Evolutionary conservation across 2,329 filamentous ascomycete species (phyloP), one percentile per base, ranked within the genome.

Genomic region (Grosmannia clavigera): DNA sequence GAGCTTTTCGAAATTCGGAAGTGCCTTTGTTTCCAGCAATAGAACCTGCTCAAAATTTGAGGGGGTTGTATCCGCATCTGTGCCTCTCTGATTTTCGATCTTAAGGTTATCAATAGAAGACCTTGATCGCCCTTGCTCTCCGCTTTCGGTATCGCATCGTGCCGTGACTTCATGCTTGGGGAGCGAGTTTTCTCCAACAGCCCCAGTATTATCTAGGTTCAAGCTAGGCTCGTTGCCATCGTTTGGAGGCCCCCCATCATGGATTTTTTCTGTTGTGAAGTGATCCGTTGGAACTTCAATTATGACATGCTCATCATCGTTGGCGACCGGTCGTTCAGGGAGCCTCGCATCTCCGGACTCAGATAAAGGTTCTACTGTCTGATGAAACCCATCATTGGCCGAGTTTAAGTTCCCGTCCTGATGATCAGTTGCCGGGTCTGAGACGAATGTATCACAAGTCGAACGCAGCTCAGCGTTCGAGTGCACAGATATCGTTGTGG

Each of bases 1-100:
- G 29, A 81, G 68, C 55, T 76, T 75, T 59, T 78, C 76, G 2
- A 81, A 78, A 62, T 78, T 81, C 12, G 55, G 27, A 10, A 22
- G 22, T 10, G 12, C 38, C 66, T 11, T 70, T 70, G 25, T 71
- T 69, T 54, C 66, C 65, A 33, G 71, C 66, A 33, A 67, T 70
- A 2, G 67, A 31, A 38, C 0, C 3, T 29, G 50, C 6, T 3
- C 25, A 52, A 29, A 16, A 27, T 29, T 29, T 5, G 40, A 19
- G 5, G 40, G 19, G 14, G 5, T n/a, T 6, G 14, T 6, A 6
- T 16, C 40, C 6, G 14, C 40, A 19, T n/a, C 43, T 9, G 43
- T 3, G 43, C 16, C 14, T 19, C 7, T 16, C 7, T 10, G 43
- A 19, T n/a, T n/a, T 3, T 19, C 19, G 7, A 9, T n/a, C 16